These are phyloP conservation scores for Daldinia vernicosa DNA, from an alignment of 495 filamentous ascomycete species.

Conservation along the genomic window DNA sequence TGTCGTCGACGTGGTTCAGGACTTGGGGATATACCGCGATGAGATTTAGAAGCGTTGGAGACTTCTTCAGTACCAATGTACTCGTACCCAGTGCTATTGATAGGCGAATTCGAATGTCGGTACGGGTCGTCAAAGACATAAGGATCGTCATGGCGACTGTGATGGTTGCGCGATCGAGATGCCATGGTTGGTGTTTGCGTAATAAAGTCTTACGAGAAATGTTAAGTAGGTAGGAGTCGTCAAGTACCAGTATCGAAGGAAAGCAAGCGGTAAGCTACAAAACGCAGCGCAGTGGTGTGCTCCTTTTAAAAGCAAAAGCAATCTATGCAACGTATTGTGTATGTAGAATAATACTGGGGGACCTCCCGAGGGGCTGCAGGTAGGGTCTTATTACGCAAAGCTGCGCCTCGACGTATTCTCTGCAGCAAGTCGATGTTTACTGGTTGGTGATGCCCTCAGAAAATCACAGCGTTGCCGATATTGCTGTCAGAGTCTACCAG, in stretches of 20 bases:
- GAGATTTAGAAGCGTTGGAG: conserved; percentile 14
- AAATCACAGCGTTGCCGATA: conserved; percentile 16
- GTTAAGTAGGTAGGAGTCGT: conserved; percentile 5
- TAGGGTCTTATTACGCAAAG: conserved; percentile 30
- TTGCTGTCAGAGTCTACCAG: conserved; percentile 7
- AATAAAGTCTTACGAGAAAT: conserved; percentile 3
- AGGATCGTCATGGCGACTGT: conserved; percentile 42
- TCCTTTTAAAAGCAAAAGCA: conserved; percentile 31
- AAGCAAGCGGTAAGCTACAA: conserved; percentile 12
- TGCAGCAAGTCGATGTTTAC: conserved; percentile 22
- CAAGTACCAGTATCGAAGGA: conserved; percentile 21
- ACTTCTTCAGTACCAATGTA: conserved; percentile 45
- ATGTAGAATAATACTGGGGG: conserved; percentile 22
- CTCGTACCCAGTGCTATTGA: conserved; percentile 35
- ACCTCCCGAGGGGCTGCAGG: conserved; percentile 18
- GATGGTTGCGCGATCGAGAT: conserved; percentile 38
- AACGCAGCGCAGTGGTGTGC: conserved; percentile 12
- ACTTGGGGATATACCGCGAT: conserved; percentile 20
- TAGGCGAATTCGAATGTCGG: conserved; percentile 40
- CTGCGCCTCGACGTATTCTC: conserved; percentile 46
- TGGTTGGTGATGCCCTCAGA: conserved; percentile 18
- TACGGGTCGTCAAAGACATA: conserved; percentile 47
- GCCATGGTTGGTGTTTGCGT: conserved; percentile 36
- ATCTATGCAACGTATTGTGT: conserved; percentile 1
- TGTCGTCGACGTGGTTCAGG: conserved; percentile 21